Evolutionary conservation across 1,284 basidiomycete genomes (phyloP), one percentile per base, ranked within the genome.

Genomic region (Heliocybe sulcata): DNA sequence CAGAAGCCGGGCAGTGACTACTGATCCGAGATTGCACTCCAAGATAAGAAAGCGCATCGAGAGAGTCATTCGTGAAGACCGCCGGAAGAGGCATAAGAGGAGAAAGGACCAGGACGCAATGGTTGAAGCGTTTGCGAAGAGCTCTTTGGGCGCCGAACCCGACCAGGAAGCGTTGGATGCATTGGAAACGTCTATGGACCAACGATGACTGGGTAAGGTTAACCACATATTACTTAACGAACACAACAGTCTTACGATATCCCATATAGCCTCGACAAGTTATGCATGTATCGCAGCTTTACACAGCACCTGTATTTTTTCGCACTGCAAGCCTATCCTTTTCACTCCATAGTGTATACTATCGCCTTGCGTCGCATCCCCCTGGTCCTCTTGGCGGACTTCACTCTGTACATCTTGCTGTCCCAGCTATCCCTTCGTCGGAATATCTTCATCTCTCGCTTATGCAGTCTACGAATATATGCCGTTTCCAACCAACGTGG

Each of bases 61-160:
- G 61, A 79, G 85, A 47, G 70, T 84, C 25, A 90, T 91, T 66
- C 89, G 87, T 64, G 88, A 91, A 53, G 88, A 91, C 72, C 77
- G 88, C 60, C 78, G 86, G 60, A 81, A 79, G 67, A 77, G 88
- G 60, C 88, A 91, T 69, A 85, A 78, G 63, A 76, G 88, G 56
- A 82, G 88, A 62, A 88, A 87, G 66, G 88, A 90, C 62, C 85
- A 88, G 64, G 89, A 91, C 54, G 74, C 83, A 25, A 82, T 91
- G 77, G 75, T 90, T 57, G 83, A 86, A 62, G 83, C 85, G 8
- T 90, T 91, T 64, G 82, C 84, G 35, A 79, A 69, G 59, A 81
- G 83, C 65, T 77, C 81, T 57, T 66, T 86, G 38, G 70, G 73
- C 56, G 72, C 64, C 22, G 75, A 72, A 20, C 56, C 58, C 49